These are phyloP conservation scores for Cystofilobasidium macerans DNA, from an alignment of 768 basidiomycete genomes.

Conservation along the genomic window DNA sequence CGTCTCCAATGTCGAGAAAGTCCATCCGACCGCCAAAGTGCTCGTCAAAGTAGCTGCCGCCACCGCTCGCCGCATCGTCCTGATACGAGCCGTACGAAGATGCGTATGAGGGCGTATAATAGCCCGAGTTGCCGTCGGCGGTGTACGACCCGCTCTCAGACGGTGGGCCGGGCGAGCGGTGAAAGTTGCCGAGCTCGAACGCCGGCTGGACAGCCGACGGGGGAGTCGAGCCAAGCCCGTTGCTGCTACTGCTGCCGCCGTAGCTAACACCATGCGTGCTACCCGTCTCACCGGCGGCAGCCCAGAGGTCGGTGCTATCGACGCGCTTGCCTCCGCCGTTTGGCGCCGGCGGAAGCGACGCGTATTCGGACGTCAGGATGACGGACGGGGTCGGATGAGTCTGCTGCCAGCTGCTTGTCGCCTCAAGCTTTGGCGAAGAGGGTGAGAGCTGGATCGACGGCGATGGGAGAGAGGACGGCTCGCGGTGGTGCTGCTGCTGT, in stretches of 20 bases:
- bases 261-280: not conserved
- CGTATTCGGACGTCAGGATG: not conserved
- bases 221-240: too few relatives aligned
- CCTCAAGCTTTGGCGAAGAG: not conserved
- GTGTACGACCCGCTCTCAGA: not conserved
- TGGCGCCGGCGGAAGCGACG: not conserved
- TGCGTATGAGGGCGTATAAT: constrained; percentile 5
- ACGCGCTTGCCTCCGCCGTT: not conserved
- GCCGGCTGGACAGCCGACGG: too few relatives aligned
- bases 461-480: not conserved
- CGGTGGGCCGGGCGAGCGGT: not conserved
- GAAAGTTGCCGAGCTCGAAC: not conserved
- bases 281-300: not conserved
- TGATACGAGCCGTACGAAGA: not conserved
- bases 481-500: too few relatives aligned
- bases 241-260: too few relatives aligned
- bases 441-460: not conserved
- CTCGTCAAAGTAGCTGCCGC: not conserved
- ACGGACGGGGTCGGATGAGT: not conserved
- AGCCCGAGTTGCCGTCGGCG: constrained; percentile 1
- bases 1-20: not conserved
- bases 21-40: not conserved
- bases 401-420: not conserved
- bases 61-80: too few relatives aligned
- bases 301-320: not conserved